Conservation (phyloP, 2,329 filamentous ascomycete species). For the Cercospora nicotianae region DNA sequence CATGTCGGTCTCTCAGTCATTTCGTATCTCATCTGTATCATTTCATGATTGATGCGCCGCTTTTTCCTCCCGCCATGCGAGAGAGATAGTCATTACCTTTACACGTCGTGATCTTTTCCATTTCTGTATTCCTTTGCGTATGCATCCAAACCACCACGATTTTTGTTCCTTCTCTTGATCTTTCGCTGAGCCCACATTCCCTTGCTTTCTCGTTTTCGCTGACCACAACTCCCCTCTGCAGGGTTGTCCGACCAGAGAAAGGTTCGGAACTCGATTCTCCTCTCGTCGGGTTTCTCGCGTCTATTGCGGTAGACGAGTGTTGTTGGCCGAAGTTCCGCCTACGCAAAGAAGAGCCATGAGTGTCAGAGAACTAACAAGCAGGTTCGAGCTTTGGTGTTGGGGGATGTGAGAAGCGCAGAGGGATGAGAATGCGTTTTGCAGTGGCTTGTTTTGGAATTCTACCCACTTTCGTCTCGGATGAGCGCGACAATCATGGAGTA, state of each 20-base stretch:
- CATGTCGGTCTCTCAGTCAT: background rate
- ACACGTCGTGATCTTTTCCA: background rate
- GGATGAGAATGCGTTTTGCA: background rate
- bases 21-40: slow-evolving; percentile 13
- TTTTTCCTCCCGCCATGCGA: background rate
- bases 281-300: background rate
- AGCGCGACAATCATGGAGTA: slow-evolving; percentile 68
- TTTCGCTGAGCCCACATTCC: background rate
- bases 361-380: background rate
- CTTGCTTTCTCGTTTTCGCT: background rate
- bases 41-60: slow-evolving; percentile 8
- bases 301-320: slow-evolving; percentile 16
- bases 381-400: background rate
- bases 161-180: background rate
- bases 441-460: slow-evolving; percentile 14
- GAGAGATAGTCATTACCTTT: background rate
- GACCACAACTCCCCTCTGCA: background rate
- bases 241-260: background rate
- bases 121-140: background rate
- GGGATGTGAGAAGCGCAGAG: background rate
- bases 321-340: slow-evolving; percentile 9
- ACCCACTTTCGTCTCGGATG: slow-evolving; percentile 76
- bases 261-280: background rate
- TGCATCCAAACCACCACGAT: background rate
- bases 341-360: slow-evolving; percentile 8